Evolutionary conservation across 345 rosid species (phyloP), one percentile per base, ranked within the genome.

Genomic region (Acer campestre): DNA sequence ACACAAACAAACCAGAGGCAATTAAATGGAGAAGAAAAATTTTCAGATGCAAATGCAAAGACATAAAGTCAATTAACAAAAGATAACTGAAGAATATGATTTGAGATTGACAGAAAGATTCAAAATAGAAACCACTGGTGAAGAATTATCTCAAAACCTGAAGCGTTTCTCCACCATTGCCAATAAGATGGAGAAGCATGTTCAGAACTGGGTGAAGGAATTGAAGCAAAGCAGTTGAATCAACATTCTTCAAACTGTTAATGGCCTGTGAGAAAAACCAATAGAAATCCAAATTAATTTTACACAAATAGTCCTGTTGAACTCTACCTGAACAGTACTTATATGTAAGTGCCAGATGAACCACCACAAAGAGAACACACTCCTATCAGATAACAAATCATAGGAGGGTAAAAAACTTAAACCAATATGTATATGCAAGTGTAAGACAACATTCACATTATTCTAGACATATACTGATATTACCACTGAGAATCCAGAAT

Each of bases 161-260:
- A 71, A 96, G 94, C 61, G 99, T 94, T 88, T 96, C 99, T 85
- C 99, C 99, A 82, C 99, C 99, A 87, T 92, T 96, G 75, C 99
- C 97, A 69, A 96, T 96, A 73, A 96, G 98, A 91, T 94, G 96
- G 75, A 96, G 97, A 82, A 96, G 97, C 99, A 96, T 92, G 82
- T 94, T 96, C 74, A 96, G 85, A 82, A 94, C 85, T 61, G 98
- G 98, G 82, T 96, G 97, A 78, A 96, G 98, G 89, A 96, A 96
- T 90, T 96, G 99, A 81, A 96, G 99, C 88, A 96, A 82, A 75
- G 97, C 97, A 68, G 97, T 91, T 75, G 99, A 94, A 76, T 96
- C 98, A 70, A 92, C 99, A 73, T 96, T 92, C 92, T 96, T 94
- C 86, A 96, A 86, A 89, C 99, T 92, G 87, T 96, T 96, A 80